Evolutionary conservation across 257 asterid genomes (phyloP).

Genomic region (Jasminum sambac): DNA sequence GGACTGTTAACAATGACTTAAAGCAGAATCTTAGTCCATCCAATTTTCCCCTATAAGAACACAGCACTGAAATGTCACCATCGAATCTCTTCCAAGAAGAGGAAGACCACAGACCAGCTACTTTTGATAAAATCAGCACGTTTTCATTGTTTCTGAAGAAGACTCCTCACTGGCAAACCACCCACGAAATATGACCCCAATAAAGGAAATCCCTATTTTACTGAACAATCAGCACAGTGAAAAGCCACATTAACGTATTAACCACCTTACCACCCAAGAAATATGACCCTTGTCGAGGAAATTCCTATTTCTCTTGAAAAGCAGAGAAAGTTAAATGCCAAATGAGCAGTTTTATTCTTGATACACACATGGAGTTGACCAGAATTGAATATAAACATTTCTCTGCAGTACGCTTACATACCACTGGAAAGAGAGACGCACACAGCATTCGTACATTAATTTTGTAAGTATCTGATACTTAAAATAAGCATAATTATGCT

Average conservation of each 20-base stretch:
- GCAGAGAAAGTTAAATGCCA: not conserved
- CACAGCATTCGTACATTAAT: not conserved
- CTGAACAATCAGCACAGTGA: not conserved
- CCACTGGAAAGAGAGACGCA: not conserved
- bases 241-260: not conserved
- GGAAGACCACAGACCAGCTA: not conserved
- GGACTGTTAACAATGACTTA: not conserved
- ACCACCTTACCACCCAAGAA: not conserved
- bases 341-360: not conserved
- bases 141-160: not conserved
- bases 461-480: not conserved
- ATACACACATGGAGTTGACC: not conserved
- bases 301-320: not conserved
- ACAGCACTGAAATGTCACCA: not conserved
- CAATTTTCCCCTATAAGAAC: conserved; percentile 1
- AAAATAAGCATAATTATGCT: not conserved
- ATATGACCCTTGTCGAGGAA: not conserved
- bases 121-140: not conserved
- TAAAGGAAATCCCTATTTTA: not conserved
- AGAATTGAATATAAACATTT: not conserved
- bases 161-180: not conserved
- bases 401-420: too few species aligned
- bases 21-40: not conserved
- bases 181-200: not conserved
- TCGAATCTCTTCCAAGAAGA: not conserved